These are phyloP conservation scores for Medicago lupulina DNA, from an alignment of 306 rosid species.

Conservation along the genomic window DNA sequence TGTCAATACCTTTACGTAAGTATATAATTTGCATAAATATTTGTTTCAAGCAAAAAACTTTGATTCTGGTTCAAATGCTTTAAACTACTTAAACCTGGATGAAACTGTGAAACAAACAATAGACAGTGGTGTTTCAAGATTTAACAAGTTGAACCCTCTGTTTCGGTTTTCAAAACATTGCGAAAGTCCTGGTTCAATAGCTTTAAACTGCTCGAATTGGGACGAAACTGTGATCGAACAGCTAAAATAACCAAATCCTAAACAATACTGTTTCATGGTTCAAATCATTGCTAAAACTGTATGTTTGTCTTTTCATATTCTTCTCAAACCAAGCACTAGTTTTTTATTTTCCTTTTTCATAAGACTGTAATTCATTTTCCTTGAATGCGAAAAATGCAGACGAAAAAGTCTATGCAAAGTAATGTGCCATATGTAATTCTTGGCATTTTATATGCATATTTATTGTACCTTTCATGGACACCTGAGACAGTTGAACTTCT, in stretches of 20 bases:
- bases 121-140: background rate
- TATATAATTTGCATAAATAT: too few relatives aligned
- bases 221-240: background rate
- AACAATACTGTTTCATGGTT: background rate
- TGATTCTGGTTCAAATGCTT: background rate
- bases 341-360: background rate
- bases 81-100: background rate
- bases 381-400: slow-evolving; percentile 60
- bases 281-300: background rate
- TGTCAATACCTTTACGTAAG: background rate
- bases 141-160: background rate
- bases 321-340: too few relatives aligned
- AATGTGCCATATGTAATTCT: slow-evolving; percentile 68
- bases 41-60: background rate
- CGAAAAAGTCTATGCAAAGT: slow-evolving; percentile 71
- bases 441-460: slow-evolving; percentile 79
- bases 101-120: background rate
- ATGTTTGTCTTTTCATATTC: background rate
- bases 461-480: slow-evolving; percentile 85
- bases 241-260: background rate
- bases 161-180: background rate
- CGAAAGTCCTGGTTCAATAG: background rate
- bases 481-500: slow-evolving; percentile 71
- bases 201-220: background rate
- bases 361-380: slow-evolving; percentile 37